These are phyloP conservation scores for Russula compacta DNA, from an alignment of 768 basidiomycete genomes.

Conservation along the genomic window DNA sequence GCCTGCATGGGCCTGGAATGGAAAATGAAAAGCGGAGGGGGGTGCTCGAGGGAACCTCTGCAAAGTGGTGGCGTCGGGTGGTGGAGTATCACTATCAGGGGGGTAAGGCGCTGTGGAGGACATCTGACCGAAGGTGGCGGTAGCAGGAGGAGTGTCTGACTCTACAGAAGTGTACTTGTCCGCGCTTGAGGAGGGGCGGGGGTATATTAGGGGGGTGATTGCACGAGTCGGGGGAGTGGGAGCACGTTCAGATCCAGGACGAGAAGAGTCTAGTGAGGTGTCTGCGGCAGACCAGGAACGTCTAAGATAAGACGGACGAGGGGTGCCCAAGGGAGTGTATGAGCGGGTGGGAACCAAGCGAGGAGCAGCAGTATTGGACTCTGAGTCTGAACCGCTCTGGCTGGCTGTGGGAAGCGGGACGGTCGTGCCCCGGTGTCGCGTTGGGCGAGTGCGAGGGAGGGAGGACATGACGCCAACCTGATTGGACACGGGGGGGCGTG, in stretches of 20 bases:
- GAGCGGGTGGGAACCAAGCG: conserved; percentile 9
- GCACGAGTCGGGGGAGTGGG: conserved; percentile 20
- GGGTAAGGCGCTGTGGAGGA: conserved; percentile 11
- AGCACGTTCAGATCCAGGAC: conserved; percentile 28
- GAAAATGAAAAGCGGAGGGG: conserved; percentile 36
- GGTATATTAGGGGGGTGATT: conserved; percentile 15
- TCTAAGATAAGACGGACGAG: conserved; percentile 16
- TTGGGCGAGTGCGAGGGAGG: conserved; percentile 8
- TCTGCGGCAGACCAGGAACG: conserved; percentile 21
- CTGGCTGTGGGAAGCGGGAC: conserved; percentile 10
- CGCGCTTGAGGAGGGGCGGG: neutral
- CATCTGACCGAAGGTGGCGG: neutral
- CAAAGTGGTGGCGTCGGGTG: conserved; percentile 5
- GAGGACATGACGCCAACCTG: conserved; percentile 16
- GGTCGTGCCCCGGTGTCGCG: conserved; percentile 16
- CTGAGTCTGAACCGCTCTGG: conserved; percentile 19
- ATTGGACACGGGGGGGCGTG: neutral
- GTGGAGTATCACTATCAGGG: conserved; percentile 18
- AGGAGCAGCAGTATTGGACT: conserved; percentile 9
- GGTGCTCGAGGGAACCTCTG: conserved; percentile 24
- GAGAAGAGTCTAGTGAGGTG: neutral
- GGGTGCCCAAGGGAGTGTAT: conserved; percentile 17
- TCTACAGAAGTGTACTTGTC: conserved; percentile 6
- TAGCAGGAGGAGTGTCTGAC: conserved; percentile 4
- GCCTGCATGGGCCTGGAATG: conserved; percentile 56